Evolutionary conservation across 73 alveolate species (phyloP).

Genomic region (Symbiodinium pilosum): DNA sequence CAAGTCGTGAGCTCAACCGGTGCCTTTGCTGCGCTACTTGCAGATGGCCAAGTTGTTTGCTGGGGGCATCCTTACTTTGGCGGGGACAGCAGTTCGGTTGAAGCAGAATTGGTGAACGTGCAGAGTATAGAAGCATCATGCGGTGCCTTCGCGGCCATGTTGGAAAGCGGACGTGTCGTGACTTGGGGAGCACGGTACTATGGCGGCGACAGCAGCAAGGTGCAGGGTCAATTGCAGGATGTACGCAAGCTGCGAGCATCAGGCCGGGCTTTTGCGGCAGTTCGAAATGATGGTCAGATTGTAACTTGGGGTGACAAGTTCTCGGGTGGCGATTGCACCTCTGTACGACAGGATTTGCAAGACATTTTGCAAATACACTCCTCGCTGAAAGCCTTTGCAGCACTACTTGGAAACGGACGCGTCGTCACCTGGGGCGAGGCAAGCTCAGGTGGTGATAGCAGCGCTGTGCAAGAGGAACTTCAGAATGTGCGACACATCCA

Average conservation of each 20-base stretch:
- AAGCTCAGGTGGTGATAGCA: background rate
- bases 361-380: background rate
- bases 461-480: background rate
- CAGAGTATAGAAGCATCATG: background rate
- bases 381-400: background rate
- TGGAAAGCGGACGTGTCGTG: background rate
- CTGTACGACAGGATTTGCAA: background rate
- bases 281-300: background rate
- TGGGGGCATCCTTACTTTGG: slow-evolving; percentile 17
- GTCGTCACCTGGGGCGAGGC: background rate
- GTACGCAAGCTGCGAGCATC: background rate
- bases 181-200: slow-evolving; percentile 12
- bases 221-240: background rate
- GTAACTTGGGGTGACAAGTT: slow-evolving; percentile 13
- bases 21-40: background rate
- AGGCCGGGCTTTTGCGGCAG: background rate
- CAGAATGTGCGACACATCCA: background rate
- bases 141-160: background rate
- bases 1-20: background rate
- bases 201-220: slow-evolving; percentile 13
- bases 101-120: background rate
- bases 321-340: background rate
- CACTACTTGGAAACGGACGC: background rate
- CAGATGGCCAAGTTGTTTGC: background rate
- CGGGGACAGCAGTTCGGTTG: background rate